These are phyloP conservation scores for Wickerhamomyces strasburgensis DNA, from an alignment of 805 yeast species.

Conservation along the genomic window DNA sequence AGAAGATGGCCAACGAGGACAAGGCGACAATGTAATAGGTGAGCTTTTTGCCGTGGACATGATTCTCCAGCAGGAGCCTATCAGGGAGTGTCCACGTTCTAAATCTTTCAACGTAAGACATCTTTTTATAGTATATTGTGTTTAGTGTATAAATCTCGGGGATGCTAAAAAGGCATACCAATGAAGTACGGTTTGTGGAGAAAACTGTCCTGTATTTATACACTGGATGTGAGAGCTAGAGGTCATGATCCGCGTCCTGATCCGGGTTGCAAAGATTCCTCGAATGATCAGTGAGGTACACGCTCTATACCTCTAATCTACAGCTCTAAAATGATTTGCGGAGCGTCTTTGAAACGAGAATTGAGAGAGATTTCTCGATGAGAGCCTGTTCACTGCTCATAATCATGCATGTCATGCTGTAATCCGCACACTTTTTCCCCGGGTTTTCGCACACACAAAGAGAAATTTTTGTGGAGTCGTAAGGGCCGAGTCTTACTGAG, in stretches of 20 bases:
- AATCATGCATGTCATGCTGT: background rate
- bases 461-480: background rate
- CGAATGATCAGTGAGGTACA: background rate
- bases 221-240: background rate
- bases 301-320: background rate
- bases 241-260: background rate
- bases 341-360: background rate
- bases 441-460: background rate
- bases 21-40: conserved; percentile 1
- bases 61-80: conserved; percentile 1
- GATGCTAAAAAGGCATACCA: background rate
- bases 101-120: background rate
- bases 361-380: background rate
- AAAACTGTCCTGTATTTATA: background rate
- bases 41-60: conserved; percentile 3
- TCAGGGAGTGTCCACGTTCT: conserved; percentile 1
- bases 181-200: background rate
- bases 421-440: no score
- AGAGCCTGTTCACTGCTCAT: background rate
- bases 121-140: background rate
- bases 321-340: background rate
- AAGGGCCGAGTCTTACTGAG: background rate
- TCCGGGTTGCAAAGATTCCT: background rate
- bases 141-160: background rate
- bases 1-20: conserved; percentile 1